phyloP scores from a whole-genome alignment of 257 asterid species.

The Nicotiana paniculata region DNA sequence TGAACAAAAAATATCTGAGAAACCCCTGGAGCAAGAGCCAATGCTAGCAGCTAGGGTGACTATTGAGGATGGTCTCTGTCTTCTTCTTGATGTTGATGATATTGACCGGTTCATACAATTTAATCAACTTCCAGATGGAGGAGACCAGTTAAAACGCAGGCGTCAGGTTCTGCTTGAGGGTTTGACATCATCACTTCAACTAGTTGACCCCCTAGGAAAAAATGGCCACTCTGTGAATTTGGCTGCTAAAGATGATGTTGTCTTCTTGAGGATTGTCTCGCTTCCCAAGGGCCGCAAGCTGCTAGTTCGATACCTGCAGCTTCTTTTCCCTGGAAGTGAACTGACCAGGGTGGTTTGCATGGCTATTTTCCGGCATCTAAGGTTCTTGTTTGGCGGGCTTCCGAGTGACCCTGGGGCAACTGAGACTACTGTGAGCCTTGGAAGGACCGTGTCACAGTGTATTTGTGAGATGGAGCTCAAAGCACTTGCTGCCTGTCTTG shows the following conservation, averaged over 20 bases:
- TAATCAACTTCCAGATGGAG: constrained; percentile 62
- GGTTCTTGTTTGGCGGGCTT: constrained; percentile 57
- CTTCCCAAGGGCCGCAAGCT: constrained; percentile 75
- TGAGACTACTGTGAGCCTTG: constrained; percentile 31
- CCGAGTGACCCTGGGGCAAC: constrained; percentile 35
- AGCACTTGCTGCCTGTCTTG: constrained; percentile 68
- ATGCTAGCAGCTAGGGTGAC: constrained; percentile 95
- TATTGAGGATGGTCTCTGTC: constrained; percentile 80
- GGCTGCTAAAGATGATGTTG: constrained; percentile 47
- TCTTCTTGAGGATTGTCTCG: constrained; percentile 52
- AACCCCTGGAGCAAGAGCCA: constrained; percentile 96
- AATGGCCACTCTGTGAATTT: constrained; percentile 43
- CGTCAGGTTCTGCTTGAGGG: constrained; percentile 61
- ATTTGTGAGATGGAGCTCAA: constrained; percentile 52
- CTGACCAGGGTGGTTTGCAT: constrained; percentile 60
- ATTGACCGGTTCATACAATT: constrained; percentile 76
- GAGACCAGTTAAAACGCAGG: constrained; percentile 51
- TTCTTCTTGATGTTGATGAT: constrained; percentile 89
- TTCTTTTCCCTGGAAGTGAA: constrained; percentile 50
- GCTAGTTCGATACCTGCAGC: constrained; percentile 43
- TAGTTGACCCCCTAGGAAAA: constrained; percentile 62
- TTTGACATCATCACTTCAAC: constrained; percentile 65
- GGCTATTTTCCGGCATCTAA: constrained; percentile 75
- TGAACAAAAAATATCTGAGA: constrained; percentile 52
- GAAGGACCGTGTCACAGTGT: constrained; percentile 36